Evolutionary conservation across 1,284 basidiomycete species (phyloP).

Genomic region (Sanghuangporus weigelae): DNA sequence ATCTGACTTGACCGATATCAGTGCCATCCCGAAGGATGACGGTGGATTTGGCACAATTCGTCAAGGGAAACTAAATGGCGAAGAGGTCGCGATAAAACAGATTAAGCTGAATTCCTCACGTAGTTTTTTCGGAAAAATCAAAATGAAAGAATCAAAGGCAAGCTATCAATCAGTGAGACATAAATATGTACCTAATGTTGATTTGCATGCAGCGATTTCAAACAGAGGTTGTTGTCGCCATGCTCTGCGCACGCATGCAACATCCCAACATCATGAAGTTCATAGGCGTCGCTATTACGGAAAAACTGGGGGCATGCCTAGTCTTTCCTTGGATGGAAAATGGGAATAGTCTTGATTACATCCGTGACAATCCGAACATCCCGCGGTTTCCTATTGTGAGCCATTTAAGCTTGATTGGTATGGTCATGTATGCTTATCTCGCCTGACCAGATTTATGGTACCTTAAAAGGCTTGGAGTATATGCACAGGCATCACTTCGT

Average conservation of each 20-base stretch:
- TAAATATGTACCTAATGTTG: background rate
- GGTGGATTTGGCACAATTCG: constrained; percentile 2
- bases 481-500: constrained; percentile 1
- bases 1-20: background rate
- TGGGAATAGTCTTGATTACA: background rate
- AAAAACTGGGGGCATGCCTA: constrained; percentile 1
- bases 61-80: background rate
- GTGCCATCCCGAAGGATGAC: background rate
- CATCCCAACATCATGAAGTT: background rate
- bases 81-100: background rate
- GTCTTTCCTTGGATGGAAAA: constrained; percentile 13
- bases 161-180: background rate
- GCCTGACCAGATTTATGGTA: background rate
- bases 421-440: background rate
- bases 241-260: background rate
- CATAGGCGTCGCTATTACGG: background rate
- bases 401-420: background rate
- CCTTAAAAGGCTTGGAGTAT: background rate
- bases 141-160: background rate
- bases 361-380: background rate
- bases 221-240: background rate
- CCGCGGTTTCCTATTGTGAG: background rate
- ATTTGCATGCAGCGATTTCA: background rate
- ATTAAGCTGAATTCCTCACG: background rate
- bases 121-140: background rate